phyloP scores from a whole-genome alignment of 495 filamentous ascomycete genomes.

The Xylaria acuta region DNA sequence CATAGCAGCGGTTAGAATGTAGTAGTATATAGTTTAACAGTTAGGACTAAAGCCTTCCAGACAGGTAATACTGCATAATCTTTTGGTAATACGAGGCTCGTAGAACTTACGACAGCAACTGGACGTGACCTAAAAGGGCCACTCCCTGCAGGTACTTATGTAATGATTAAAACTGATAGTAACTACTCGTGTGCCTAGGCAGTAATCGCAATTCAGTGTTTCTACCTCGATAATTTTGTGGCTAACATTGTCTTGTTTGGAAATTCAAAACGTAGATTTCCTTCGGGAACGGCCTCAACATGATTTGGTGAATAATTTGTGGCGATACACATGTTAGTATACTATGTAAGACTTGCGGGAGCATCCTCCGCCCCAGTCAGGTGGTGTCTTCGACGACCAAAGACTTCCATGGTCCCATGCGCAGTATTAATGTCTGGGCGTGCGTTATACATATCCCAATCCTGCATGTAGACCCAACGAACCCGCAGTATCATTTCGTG shows the following conservation, averaged over 20 bases:
- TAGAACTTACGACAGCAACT: too few species aligned
- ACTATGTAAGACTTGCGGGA: constrained; percentile 1
- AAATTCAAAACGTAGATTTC: neutral
- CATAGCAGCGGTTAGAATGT: neutral
- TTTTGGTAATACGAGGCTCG: neutral
- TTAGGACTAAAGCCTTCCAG: neutral
- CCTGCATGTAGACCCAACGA: constrained; percentile 18
- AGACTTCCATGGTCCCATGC: neutral
- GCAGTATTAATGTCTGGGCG: neutral
- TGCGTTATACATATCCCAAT: neutral
- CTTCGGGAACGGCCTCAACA: neutral
- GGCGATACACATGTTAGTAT: neutral
- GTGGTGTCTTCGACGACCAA: neutral
- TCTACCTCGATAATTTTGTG: neutral
- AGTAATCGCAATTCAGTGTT: neutral
- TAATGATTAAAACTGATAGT: neutral
- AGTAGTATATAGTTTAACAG: neutral
- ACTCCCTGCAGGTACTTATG: neutral
- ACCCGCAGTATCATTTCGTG: constrained; percentile 1
- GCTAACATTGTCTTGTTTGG: neutral
- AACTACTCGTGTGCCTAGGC: neutral
- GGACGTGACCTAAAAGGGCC: neutral
- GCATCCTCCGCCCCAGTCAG: neutral
- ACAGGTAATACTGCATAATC: neutral
- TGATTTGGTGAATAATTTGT: neutral